Percentiles rank a stretch among this genome's conserved stretches.
These are phyloP conservation scores for Boeremia exigua DNA, from an alignment of 2,329 filamentous ascomycete species.

Conservation along the genomic window DNA sequence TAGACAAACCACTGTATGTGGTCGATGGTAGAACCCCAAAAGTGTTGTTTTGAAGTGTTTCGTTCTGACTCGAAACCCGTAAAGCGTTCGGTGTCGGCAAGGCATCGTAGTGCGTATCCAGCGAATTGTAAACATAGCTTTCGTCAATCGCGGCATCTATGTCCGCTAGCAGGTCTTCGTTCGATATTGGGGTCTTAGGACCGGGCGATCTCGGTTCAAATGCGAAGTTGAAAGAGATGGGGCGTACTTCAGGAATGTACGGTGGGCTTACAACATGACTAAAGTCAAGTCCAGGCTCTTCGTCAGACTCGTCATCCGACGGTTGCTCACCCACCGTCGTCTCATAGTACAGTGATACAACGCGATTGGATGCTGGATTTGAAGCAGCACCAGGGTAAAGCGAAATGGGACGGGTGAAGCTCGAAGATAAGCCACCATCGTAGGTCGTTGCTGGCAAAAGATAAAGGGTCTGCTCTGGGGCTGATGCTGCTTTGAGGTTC, in stretches of 20 bases:
- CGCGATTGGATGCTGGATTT: constrained; percentile 2
- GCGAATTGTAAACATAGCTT: constrained; percentile 26
- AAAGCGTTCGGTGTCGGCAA: constrained; percentile 6
- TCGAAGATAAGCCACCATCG: constrained; percentile 18
- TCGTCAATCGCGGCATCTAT: constrained; percentile 37
- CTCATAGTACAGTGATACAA: constrained; percentile 20
- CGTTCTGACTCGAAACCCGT: background rate
- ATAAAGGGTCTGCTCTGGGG: constrained; percentile 22
- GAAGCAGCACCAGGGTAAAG: constrained; percentile 1
- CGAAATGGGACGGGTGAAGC: constrained; percentile 14
- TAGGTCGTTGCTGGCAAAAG: constrained; percentile 34
- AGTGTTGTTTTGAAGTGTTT: constrained; percentile 17
- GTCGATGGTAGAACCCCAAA: constrained; percentile 14
- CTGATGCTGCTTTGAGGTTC: constrained; percentile 12
- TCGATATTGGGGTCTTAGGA: constrained; percentile 12
- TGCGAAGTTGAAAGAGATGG: constrained; percentile 22
- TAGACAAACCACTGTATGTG: background rate
- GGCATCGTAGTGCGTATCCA: background rate
- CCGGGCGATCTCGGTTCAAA: constrained; percentile 23
- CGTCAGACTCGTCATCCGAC: constrained; percentile 1
- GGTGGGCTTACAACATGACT: constrained; percentile 1
- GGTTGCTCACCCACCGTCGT: background rate
- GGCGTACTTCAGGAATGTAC: constrained; percentile 11
- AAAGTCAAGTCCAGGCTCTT: background rate
- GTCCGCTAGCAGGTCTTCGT: constrained; percentile 27